Conservation (phyloP, 257 asterid genomes). For the Plantago elongata region DNA sequence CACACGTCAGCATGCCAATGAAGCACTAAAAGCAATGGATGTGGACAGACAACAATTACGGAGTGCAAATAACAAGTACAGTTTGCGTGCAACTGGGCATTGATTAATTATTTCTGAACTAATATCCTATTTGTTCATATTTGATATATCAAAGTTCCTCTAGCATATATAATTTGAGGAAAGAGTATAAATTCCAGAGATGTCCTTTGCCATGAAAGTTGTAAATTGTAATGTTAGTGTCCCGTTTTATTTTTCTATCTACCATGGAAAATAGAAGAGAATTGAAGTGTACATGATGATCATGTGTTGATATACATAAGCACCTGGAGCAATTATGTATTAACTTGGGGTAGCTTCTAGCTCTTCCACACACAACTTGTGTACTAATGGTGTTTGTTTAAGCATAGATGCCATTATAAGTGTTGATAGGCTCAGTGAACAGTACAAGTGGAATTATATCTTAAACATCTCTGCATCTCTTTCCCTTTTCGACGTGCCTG, state of each 20-base stretch:
- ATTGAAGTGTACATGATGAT: background rate
- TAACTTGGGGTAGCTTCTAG: background rate
- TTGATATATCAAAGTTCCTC: conserved; percentile 2
- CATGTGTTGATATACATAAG: background rate
- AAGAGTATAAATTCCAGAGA: conserved; percentile 8
- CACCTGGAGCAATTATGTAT: background rate
- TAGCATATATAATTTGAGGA: conserved; percentile 6
- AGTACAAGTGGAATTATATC: too few species aligned
- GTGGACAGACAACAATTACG: conserved; percentile 86
- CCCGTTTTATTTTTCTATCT: conserved; percentile 7
- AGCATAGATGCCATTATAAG: too few species aligned
- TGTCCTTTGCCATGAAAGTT: conserved; percentile 11
- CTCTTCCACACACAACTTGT: too few species aligned
- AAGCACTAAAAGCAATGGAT: conserved; percentile 91
- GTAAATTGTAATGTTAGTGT: conserved; percentile 3
- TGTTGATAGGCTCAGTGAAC: too few species aligned
- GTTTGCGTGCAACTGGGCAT: conserved; percentile 13
- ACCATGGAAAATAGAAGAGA: conserved; percentile 9
- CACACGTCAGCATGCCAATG: conserved; percentile 80
- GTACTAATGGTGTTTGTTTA: too few species aligned
- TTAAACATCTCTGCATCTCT: too few species aligned
- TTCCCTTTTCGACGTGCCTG: too few species aligned
- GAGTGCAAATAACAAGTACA: conserved; percentile 85
- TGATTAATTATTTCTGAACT: background rate
- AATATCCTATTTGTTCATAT: conserved; percentile 8